A percentile compares a stretch with the other conserved stretches of the same genome.
phyloP scores from a whole-genome alignment of 2,329 filamentous ascomycete genomes.

The Fusarium duplospermum region DNA sequence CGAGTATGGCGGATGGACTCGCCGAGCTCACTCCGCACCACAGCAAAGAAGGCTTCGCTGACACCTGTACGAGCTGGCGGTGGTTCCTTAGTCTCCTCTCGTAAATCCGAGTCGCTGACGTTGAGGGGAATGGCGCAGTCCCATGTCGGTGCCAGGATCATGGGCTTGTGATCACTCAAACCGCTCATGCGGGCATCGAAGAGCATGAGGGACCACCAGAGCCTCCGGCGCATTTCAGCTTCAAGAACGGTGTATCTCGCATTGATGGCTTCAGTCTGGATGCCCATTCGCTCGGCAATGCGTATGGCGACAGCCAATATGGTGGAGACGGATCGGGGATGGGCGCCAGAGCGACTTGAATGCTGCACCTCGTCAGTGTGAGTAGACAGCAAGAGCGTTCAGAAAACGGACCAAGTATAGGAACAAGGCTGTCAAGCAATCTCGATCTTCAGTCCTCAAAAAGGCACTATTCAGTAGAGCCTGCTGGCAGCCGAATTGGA shows the following conservation, averaged over 20 bases:
- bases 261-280: conserved; percentile 60
- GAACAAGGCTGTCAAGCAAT: conserved; percentile 66
- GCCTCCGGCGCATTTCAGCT: conserved; percentile 68
- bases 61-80: conserved; percentile 44
- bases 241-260: conserved; percentile 54
- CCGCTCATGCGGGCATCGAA: conserved; percentile 69
- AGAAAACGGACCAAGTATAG: conserved; percentile 63
- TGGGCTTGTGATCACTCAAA: conserved; percentile 53
- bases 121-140: conserved; percentile 58
- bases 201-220: conserved; percentile 71
- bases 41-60: conserved; percentile 57
- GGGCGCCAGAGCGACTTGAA: conserved; percentile 55
- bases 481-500: conserved; percentile 62
- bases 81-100: conserved; percentile 52
- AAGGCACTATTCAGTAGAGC: conserved; percentile 64
- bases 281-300: conserved; percentile 67
- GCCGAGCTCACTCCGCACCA: conserved; percentile 54
- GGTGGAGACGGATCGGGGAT: conserved; percentile 63
- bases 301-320: conserved; percentile 66
- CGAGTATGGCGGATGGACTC: conserved; percentile 51
- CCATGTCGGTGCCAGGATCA: conserved; percentile 51
- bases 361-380: conserved; percentile 52
- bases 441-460: conserved; percentile 61
- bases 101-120: conserved; percentile 59
- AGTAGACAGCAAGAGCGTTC: neutral